Conservation (phyloP, 768 basidiomycete genomes). For the Hygrophorus russula region DNA sequence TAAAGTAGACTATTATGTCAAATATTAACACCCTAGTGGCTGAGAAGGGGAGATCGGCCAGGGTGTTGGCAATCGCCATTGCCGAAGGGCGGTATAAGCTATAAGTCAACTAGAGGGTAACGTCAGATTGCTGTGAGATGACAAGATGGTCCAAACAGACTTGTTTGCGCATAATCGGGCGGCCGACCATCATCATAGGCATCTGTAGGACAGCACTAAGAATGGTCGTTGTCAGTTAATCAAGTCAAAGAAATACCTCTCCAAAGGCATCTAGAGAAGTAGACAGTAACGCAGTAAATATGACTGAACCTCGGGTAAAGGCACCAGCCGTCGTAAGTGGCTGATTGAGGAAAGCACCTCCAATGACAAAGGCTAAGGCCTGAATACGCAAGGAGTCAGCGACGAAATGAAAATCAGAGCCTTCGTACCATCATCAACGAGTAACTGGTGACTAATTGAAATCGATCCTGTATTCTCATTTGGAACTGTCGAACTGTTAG, state of each 20-base stretch:
- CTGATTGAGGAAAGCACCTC: conserved; percentile 63
- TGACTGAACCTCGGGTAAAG: conserved; percentile 75
- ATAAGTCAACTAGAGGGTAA: conserved; percentile 32
- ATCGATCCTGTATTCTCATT: conserved; percentile 61
- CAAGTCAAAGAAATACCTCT: conserved; percentile 32
- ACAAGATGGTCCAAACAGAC: conserved; percentile 8
- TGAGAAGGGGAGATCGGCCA: conserved; percentile 63
- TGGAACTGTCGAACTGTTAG: conserved; percentile 67
- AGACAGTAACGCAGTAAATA: conserved; percentile 61
- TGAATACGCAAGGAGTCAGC: conserved; percentile 14
- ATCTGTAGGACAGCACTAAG: conserved; percentile 41
- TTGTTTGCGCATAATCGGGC: conserved; percentile 65
- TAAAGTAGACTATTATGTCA: conserved; percentile 61
- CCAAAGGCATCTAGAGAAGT: conserved; percentile 64
- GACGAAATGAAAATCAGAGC: conserved; percentile 1
- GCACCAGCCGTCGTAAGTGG: conserved; percentile 68
- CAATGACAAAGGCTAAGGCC: conserved; percentile 55
- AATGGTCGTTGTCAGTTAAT: background rate
- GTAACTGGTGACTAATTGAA: conserved; percentile 67
- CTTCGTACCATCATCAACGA: conserved; percentile 41
- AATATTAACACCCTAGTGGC: conserved; percentile 46
- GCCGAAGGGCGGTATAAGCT: conserved; percentile 60
- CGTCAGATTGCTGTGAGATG: no score
- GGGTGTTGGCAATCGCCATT: conserved; percentile 51
- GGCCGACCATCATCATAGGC: conserved; percentile 70